These are phyloP conservation scores for Nymphaea colorata DNA, from an alignment of 164 flowering plant species.

Conservation along the genomic window DNA sequence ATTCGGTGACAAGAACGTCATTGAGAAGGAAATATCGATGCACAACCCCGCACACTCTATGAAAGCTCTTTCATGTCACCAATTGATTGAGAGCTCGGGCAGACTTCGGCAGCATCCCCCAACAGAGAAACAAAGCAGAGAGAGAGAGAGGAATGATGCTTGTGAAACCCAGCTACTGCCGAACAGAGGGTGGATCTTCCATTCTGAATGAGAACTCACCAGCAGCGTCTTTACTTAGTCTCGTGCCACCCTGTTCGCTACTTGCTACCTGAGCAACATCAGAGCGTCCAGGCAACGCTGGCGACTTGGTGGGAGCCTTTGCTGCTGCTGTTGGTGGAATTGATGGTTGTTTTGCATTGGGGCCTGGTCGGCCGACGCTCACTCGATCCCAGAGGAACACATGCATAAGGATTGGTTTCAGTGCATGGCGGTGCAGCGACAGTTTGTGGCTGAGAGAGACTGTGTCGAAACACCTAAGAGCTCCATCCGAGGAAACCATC, in stretches of 20 bases:
- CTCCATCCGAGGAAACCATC: slow-evolving; percentile 83
- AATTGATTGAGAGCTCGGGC: too few relatives aligned
- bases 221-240: background rate
- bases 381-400: slow-evolving; percentile 54
- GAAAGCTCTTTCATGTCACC: too few relatives aligned
- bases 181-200: background rate
- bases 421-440: slow-evolving; percentile 80
- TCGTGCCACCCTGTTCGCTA: background rate
- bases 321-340: background rate
- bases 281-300: background rate
- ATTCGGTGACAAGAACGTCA: too few relatives aligned
- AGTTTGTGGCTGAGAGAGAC: slow-evolving; percentile 90
- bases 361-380: background rate
- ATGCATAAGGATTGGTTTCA: slow-evolving; percentile 57
- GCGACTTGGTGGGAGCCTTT: background rate
- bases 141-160: too few relatives aligned
- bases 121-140: too few relatives aligned
- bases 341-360: background rate
- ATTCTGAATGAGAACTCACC: background rate
- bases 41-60: too few relatives aligned
- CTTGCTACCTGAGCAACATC: background rate
- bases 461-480: slow-evolving; percentile 78
- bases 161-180: background rate
- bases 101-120: too few relatives aligned
- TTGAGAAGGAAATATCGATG: too few relatives aligned